Conservation (phyloP, 768 basidiomycete genomes). For the Kwoniella mangroviensis region DNA sequence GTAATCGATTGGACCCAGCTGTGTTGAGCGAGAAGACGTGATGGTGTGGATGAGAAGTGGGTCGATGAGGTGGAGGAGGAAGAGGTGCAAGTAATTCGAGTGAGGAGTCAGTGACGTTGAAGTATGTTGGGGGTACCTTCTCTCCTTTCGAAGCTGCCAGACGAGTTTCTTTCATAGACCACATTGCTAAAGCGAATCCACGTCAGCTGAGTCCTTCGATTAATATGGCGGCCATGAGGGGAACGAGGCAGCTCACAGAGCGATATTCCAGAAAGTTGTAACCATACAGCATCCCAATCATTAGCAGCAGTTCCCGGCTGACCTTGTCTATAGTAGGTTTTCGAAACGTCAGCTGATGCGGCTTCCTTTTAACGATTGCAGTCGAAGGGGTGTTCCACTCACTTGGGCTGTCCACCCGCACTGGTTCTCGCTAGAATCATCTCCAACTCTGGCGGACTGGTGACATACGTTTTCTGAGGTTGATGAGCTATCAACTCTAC, state of each 20-base stretch:
- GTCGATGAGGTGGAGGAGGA: slow-evolving; percentile 57
- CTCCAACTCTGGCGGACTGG: slow-evolving; percentile 56
- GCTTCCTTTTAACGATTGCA: neutral
- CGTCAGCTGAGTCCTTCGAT: slow-evolving; percentile 3
- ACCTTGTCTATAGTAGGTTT: slow-evolving; percentile 37
- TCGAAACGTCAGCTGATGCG: neutral
- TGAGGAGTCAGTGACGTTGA: slow-evolving; percentile 56
- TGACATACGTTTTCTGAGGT: slow-evolving; percentile 54
- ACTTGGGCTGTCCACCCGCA: slow-evolving; percentile 56
- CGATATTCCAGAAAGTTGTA: slow-evolving; percentile 57
- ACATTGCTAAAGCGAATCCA: slow-evolving; percentile 39
- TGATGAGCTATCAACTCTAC: slow-evolving; percentile 52
- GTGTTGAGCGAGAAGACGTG: slow-evolving; percentile 89
- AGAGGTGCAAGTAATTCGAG: slow-evolving; percentile 57
- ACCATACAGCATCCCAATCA: slow-evolving; percentile 58
- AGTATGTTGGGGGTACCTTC: slow-evolving; percentile 58
- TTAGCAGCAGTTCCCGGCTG: slow-evolving; percentile 55
- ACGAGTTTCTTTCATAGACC: slow-evolving; percentile 59
- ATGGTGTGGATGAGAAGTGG: slow-evolving; percentile 53
- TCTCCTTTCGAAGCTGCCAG: slow-evolving; percentile 57
- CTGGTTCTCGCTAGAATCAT: slow-evolving; percentile 57
- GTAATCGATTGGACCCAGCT: slow-evolving; percentile 83
- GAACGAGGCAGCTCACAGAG: slow-evolving; percentile 43
- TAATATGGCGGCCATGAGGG: neutral
- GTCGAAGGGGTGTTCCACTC: too few relatives aligned